Evolutionary conservation across 805 yeast genomes (phyloP).

Genomic region (Kazachstania martiniae): DNA sequence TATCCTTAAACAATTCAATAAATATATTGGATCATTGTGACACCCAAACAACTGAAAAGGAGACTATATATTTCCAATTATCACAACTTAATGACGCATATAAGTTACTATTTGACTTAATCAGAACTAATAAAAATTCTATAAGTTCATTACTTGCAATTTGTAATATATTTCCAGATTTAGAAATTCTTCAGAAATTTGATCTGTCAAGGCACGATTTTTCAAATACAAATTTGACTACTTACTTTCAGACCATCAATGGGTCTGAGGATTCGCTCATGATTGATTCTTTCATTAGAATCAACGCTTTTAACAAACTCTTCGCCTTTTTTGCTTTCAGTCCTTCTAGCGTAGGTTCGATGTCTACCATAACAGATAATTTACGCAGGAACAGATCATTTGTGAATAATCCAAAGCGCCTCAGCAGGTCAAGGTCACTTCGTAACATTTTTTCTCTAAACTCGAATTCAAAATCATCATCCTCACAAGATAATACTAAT

Average conservation of each 20-base stretch:
- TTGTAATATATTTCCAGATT: constrained; percentile 16
- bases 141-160: constrained; percentile 14
- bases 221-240: constrained; percentile 5
- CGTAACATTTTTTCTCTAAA: too few species aligned
- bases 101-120: constrained; percentile 5
- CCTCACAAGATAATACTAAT: too few species aligned
- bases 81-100: constrained; percentile 6
- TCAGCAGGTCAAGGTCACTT: too few species aligned
- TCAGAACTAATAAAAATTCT: constrained; percentile 8
- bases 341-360: too few species aligned
- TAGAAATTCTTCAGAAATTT: constrained; percentile 2
- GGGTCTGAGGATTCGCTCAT: constrained; percentile 2
- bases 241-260: constrained; percentile 2
- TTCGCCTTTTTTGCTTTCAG: too few species aligned
- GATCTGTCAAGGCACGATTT: constrained; percentile 20
- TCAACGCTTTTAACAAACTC: too few species aligned
- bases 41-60: neutral
- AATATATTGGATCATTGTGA: constrained; percentile 6
- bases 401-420: too few species aligned
- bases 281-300: too few species aligned
- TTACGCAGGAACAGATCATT: too few species aligned
- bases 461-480: too few species aligned
- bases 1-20: constrained; percentile 13
- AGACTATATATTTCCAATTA: constrained; percentile 4
- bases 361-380: too few species aligned